phyloP scores from a whole-genome alignment of 352 stramenopile genomes.

The Elongisporangium anandrum region DNA sequence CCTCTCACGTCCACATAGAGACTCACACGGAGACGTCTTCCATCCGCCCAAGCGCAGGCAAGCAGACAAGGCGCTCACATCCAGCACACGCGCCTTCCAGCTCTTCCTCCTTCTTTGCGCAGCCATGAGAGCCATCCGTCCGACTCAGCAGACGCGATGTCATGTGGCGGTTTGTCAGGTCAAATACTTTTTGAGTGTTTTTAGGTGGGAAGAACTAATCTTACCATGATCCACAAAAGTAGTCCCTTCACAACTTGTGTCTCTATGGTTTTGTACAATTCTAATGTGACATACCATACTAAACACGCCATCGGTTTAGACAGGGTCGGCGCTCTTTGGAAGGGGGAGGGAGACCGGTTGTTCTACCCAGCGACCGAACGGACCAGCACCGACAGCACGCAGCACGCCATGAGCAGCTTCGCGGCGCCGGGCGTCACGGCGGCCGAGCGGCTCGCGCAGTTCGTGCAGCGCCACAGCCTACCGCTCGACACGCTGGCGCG shows the following conservation, averaged over 20 bases:
- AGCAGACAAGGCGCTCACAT: not conserved
- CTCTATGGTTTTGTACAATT: not conserved
- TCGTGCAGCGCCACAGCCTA: constrained; percentile 58
- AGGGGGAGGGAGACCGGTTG: not conserved
- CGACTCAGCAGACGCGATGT: not conserved
- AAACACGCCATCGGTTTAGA: not conserved
- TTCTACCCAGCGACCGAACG: constrained; percentile 2
- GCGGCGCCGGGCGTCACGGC: constrained; percentile 10
- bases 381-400: constrained; percentile 1
- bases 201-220: not conserved
- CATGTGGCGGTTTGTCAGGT: not conserved
- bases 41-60: not conserved
- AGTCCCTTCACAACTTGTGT: not conserved
- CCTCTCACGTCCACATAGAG: not conserved
- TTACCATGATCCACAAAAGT: not conserved
- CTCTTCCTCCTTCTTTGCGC: not conserved
- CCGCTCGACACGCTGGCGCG: constrained; percentile 31
- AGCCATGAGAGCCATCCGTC: not conserved
- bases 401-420: not conserved
- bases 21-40: constrained; percentile 1
- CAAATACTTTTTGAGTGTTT: not conserved
- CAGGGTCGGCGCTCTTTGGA: not conserved
- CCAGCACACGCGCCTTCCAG: not conserved
- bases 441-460: constrained; percentile 50
- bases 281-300: not conserved